Evolutionary conservation across 192 early-diverging fungal species (phyloP).

Genomic region (Thoreauomyces humboldtii): DNA sequence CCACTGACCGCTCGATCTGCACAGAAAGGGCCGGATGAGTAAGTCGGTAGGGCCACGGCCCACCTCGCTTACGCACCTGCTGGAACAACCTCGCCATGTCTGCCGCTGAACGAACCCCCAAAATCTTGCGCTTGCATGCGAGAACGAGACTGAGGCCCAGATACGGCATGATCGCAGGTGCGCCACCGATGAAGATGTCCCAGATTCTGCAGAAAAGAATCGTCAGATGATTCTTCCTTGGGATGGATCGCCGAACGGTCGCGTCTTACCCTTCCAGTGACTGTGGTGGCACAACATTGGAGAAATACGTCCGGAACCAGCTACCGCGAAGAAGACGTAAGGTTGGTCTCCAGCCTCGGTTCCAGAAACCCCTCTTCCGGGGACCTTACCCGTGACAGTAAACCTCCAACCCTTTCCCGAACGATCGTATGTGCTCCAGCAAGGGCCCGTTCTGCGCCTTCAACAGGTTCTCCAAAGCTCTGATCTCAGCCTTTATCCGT

Average conservation of each 20-base stretch:
- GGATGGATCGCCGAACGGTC: neutral
- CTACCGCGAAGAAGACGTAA: constrained; percentile 10
- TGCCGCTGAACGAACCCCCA: neutral
- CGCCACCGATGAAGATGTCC: constrained; percentile 47
- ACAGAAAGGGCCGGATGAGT: too few species aligned
- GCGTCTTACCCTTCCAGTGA: constrained; percentile 25
- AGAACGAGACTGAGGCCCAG: constrained; percentile 38
- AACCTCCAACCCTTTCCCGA: constrained; percentile 5
- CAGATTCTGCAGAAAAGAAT: constrained; percentile 33
- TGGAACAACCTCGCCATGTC: constrained; percentile 31
- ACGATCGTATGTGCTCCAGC: constrained; percentile 15
- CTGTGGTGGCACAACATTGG: constrained; percentile 33
- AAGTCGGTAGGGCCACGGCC: neutral
- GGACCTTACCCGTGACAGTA: constrained; percentile 6
- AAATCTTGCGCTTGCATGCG: constrained; percentile 34
- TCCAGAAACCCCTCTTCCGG: too few species aligned
- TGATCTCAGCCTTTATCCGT: constrained; percentile 22
- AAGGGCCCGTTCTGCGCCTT: constrained; percentile 26
- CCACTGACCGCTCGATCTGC: constrained; percentile 33
- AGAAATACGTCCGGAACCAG: constrained; percentile 44
- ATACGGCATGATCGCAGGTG: constrained; percentile 35
- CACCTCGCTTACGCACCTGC: constrained; percentile 32
- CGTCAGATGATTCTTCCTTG: neutral
- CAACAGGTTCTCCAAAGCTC: constrained; percentile 27
- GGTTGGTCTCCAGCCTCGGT: too few species aligned